Conservation (phyloP, 78 protist species). For the Anaeramoeba flamelloides region DNA sequence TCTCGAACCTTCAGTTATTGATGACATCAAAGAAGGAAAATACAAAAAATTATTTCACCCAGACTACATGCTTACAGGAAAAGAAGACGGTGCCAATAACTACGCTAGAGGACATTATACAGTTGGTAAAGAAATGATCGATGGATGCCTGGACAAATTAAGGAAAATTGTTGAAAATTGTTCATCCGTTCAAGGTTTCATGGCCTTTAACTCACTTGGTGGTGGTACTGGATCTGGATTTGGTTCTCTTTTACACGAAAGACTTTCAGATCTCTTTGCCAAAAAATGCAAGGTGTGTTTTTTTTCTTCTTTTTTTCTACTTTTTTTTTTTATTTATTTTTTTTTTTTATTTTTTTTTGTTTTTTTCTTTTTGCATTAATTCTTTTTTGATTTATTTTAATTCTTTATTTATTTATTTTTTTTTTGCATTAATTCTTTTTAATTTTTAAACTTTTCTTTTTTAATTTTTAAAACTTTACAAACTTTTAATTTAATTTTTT, state of each 20-base stretch:
- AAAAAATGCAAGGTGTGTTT: conserved; percentile 92
- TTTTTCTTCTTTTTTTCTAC: conserved; percentile 60
- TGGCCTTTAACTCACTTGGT: conserved; percentile 75
- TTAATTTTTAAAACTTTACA: no score
- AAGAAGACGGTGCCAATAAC: conserved; percentile 98
- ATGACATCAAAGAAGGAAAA: conserved; percentile 79
- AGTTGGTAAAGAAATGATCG: conserved; percentile 84
- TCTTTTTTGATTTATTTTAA: no score
- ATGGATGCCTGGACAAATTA: conserved; percentile 82
- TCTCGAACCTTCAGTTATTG: conserved; percentile 90
- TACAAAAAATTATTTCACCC: conserved; percentile 92
- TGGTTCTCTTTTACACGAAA: conserved; percentile 77
- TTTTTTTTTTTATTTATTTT: no score
- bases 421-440: no score
- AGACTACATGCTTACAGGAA: conserved; percentile 88
- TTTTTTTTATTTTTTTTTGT: no score
- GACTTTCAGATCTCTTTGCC: conserved; percentile 90
- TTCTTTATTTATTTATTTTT: no score
- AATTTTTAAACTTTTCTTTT: no score
- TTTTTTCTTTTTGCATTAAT: no score
- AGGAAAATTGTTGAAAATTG: conserved; percentile 93
- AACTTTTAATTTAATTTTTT: no score
- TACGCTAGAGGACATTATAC: conserved; percentile 97
- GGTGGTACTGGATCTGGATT: conserved; percentile 99
- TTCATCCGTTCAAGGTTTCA: conserved; percentile 92